Evolutionary conservation across 2,329 filamentous ascomycete species (phyloP).

Genomic region (Monilinia aucupariae): DNA sequence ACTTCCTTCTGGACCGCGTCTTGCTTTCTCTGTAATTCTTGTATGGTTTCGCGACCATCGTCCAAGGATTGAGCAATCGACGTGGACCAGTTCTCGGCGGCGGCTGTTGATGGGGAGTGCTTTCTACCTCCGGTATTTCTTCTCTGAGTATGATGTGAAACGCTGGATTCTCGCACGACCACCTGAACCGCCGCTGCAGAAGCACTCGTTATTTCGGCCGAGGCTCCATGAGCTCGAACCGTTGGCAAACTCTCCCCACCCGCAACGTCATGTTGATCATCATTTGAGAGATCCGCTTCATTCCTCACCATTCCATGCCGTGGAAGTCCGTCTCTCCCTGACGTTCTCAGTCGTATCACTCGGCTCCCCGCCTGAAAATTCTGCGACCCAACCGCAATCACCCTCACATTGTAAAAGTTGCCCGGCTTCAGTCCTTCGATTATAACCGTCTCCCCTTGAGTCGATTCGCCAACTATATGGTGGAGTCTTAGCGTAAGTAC

Average conservation of each 20-base stretch:
- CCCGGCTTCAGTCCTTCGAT: conserved; percentile 82
- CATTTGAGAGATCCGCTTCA: conserved; percentile 50
- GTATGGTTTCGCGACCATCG: conserved; percentile 61
- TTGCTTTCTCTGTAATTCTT: conserved; percentile 75
- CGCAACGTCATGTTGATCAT: conserved; percentile 43
- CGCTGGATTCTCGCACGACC: conserved; percentile 61
- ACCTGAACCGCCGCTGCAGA: conserved; percentile 52
- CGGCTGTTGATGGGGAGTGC: conserved; percentile 63
- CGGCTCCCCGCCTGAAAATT: conserved; percentile 89
- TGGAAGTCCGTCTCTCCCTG: conserved; percentile 58
- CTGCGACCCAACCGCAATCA: conserved; percentile 83
- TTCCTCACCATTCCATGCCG: conserved; percentile 52
- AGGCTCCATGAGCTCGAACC: conserved; percentile 43
- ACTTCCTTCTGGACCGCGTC: conserved; percentile 77
- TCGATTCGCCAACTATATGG: conserved; percentile 72
- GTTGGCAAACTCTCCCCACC: conserved; percentile 45
- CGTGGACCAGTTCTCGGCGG: conserved; percentile 25
- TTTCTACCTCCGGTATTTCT: conserved; percentile 59
- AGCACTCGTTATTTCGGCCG: conserved; percentile 56
- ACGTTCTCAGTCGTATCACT: conserved; percentile 78
- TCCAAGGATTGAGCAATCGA: conserved; percentile 42
- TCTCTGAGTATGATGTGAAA: conserved; percentile 47
- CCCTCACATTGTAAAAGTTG: conserved; percentile 87
- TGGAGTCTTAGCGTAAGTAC: conserved; percentile 7
- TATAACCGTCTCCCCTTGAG: conserved; percentile 76